These are phyloP conservation scores for Eucalyptus decipiens DNA, from an alignment of 345 rosid species.

Conservation along the genomic window DNA sequence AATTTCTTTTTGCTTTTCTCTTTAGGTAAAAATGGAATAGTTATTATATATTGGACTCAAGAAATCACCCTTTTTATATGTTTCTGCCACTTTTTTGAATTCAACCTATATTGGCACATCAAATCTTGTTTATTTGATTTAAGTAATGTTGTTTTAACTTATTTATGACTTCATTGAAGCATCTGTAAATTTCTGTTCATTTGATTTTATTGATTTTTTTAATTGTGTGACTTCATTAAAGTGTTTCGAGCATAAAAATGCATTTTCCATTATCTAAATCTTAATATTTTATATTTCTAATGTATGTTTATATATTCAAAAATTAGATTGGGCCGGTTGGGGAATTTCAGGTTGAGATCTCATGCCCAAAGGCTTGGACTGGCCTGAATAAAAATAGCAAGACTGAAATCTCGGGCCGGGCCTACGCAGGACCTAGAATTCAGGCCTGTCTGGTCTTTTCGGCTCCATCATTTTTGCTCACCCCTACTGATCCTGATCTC, in stretches of 20 bases:
- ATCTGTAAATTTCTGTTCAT: neutral
- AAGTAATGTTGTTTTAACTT: neutral
- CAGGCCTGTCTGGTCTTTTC: neutral
- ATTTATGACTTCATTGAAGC: neutral
- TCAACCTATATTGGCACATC: neutral
- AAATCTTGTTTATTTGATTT: neutral
- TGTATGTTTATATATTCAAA: neutral
- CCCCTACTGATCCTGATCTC: neutral
- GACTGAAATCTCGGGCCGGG: neutral
- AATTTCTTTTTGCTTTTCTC: neutral
- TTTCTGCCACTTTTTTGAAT: neutral
- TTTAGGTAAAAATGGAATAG: neutral
- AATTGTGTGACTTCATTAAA: neutral
- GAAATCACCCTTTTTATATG: neutral
- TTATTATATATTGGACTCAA: neutral
- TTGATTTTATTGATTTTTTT: neutral
- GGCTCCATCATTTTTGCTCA: neutral
- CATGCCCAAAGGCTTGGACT: neutral
- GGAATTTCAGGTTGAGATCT: neutral
- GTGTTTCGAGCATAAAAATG: neutral
- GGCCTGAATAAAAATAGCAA: neutral
- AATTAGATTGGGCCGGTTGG: neutral
- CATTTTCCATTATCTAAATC: neutral
- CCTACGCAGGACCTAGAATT: neutral
- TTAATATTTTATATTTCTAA: neutral